Base-by-base conservation (phyloP, 345 rosid genomes). In the Camelina sativa region DNA sequence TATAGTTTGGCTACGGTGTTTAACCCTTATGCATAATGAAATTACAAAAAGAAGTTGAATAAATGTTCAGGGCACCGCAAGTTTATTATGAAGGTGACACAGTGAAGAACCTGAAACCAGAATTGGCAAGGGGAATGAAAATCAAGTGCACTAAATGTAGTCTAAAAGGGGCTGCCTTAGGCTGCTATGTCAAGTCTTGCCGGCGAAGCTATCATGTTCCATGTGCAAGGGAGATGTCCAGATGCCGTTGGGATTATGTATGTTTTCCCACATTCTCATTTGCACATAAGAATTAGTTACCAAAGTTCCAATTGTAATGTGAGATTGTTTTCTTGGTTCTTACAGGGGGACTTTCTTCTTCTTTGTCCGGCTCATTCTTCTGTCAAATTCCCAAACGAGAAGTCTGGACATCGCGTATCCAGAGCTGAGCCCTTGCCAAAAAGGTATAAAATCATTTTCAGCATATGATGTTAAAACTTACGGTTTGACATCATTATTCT, bases 241-340 rank as follows among this genome's bases (percentile, higher is more conserved):
- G 75, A 44, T 91, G 97, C 67, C 89, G 98, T 23, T 94, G 98
- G 98, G 93, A 89, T 62, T 20, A 54, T 79, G 96, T 87, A 83
- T 80, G 34, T 52, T 20, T 60, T 28, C 38, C 59, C 72, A 44
- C 54, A 46, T 35, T 28, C 13, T 51, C 37, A 51, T 57, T 3
- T 34, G 20, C 19, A n/a, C 20, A 10, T 41, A 16, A n/a, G 20
- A 23, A 20, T 61, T n/a, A 23, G 22, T 59, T 9, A 28, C 51
- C 59, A 3, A 17, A 44, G 62, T 37, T 46, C 30, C n/a, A 60
- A 12, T 7, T 48, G 2, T 62, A 23, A 61, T 48, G 35, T 54
- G 71, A 50, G 43, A 47, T 3, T 73, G 37, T 30, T 59, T 61
- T 52, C 38, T 73, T 73, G 56, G 30, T 75, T 47, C 15, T 54